These are phyloP conservation scores for Neurospora sp. DNA, from an alignment of 495 filamentous ascomycete genomes.

Conservation along the genomic window DNA sequence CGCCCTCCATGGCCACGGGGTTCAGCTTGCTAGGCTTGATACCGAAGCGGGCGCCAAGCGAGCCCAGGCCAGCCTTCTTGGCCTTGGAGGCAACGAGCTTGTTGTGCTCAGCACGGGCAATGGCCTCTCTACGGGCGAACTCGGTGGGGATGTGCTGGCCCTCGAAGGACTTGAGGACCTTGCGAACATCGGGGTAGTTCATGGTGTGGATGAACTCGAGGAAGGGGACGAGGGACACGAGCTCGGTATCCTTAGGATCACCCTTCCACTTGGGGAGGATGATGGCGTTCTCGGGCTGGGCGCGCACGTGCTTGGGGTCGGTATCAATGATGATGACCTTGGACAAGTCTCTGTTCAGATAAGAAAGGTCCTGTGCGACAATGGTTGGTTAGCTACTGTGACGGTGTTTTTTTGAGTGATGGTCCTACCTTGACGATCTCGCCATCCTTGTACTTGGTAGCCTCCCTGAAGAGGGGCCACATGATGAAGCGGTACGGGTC, in stretches of 20 bases:
- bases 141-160: conserved; percentile 78
- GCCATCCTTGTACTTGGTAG: conserved; percentile 87
- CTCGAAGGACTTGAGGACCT: conserved; percentile 77
- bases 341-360: conserved; percentile 84
- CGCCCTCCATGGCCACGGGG: conserved; percentile 50
- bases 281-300: conserved; percentile 90
- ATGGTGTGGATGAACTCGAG: conserved; percentile 94
- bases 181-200: conserved; percentile 73
- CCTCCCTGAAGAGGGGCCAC: conserved; percentile 91
- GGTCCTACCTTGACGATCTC: conserved; percentile 84
- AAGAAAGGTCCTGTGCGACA: conserved; percentile 67
- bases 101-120: conserved; percentile 68
- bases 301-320: conserved; percentile 62
- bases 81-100: conserved; percentile 63
- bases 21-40: conserved; percentile 52
- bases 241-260: conserved; percentile 65
- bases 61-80: conserved; percentile 52
- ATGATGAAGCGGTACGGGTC: conserved; percentile 95
- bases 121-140: conserved; percentile 79
- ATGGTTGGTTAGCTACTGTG: background rate
- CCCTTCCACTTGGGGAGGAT: conserved; percentile 85
- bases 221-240: conserved; percentile 86
- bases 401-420: background rate
- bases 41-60: conserved; percentile 61
- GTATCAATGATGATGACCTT: conserved; percentile 93